Percentiles rank a stretch among this genome's conserved stretches.
Conservation (phyloP, 2,329 filamentous ascomycete genomes). For the Leptographium radiaticola region DNA sequence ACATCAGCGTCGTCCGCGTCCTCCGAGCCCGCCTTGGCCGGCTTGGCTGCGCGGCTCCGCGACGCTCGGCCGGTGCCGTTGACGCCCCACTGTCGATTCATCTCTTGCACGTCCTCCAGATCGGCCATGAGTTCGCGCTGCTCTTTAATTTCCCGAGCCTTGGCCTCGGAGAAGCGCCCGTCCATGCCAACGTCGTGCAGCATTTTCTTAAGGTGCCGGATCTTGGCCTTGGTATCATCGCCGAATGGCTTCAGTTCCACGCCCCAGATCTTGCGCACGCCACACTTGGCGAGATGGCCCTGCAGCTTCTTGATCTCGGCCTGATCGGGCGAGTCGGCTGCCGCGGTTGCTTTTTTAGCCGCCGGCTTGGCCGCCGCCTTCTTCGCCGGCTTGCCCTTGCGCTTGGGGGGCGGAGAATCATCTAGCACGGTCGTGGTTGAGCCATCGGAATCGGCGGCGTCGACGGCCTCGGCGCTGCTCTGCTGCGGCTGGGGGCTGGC, state of each 20-base stretch:
- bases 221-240: constrained; percentile 63
- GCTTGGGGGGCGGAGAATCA: constrained; percentile 33
- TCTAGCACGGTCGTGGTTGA: constrained; percentile 70
- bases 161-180: constrained; percentile 74
- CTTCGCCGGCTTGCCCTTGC: constrained; percentile 29
- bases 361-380: background rate
- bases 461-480: background rate
- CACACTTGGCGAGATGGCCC: constrained; percentile 76
- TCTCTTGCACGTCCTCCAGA: constrained; percentile 71
- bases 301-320: constrained; percentile 82
- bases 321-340: constrained; percentile 44
- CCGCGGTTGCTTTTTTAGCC: constrained; percentile 18
- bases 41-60: constrained; percentile 22
- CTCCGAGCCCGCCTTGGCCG: constrained; percentile 9
- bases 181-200: constrained; percentile 76
- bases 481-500: background rate
- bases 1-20: constrained; percentile 7
- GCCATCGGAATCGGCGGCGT: constrained; percentile 27
- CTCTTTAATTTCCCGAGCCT: constrained; percentile 79
- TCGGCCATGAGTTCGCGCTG: constrained; percentile 72
- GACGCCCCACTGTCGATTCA: constrained; percentile 64
- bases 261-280: constrained; percentile 83
- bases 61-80: constrained; percentile 26
- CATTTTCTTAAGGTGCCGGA: constrained; percentile 67
- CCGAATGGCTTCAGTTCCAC: constrained; percentile 66